A percentile compares a stretch with the other conserved stretches of the same genome.
These are phyloP conservation scores for Boletus pseudo-olivaceus DNA, from an alignment of 768 basidiomycete species.

Conservation along the genomic window DNA sequence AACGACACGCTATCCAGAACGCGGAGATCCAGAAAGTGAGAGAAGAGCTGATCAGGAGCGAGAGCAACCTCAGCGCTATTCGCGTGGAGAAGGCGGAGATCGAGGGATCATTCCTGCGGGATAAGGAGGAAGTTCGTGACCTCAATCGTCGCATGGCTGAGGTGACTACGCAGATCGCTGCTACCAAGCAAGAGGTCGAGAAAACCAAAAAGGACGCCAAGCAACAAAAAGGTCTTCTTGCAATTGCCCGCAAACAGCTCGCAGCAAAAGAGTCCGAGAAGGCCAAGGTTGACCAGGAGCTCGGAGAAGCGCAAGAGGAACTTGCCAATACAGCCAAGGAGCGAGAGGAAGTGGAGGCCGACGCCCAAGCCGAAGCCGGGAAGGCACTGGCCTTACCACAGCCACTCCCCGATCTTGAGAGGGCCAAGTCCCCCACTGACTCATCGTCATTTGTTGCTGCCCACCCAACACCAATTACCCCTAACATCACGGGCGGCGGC, in stretches of 20 bases:
- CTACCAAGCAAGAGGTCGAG: constrained; percentile 72
- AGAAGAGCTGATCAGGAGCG: constrained; percentile 81
- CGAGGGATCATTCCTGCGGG: constrained; percentile 79
- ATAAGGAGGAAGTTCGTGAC: constrained; percentile 91
- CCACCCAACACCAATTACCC: constrained; percentile 71
- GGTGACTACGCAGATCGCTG: constrained; percentile 66
- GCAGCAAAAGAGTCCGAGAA: constrained; percentile 77
- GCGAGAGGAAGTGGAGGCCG: constrained; percentile 51
- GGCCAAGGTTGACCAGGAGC: constrained; percentile 65
- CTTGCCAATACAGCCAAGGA: constrained; percentile 50
- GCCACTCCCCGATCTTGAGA: constrained; percentile 22
- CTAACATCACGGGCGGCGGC: constrained; percentile 46
- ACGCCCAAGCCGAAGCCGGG: constrained; percentile 47
- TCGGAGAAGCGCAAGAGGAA: constrained; percentile 62
- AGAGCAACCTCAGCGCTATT: constrained; percentile 88
- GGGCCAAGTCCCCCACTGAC: constrained; percentile 41
- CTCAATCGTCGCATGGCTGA: constrained; percentile 84
- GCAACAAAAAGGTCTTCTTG: constrained; percentile 92
- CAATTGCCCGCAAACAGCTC: constrained; percentile 93
- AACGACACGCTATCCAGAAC: constrained; percentile 63
- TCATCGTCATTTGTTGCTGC: constrained; percentile 58
- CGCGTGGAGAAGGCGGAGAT: constrained; percentile 89
- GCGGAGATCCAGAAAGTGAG: constrained; percentile 67
- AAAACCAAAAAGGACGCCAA: constrained; percentile 91
- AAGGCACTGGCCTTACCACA: constrained; percentile 16